These are phyloP conservation scores for Clonostachys rosea DNA, from an alignment of 2,329 filamentous ascomycete species.

Conservation along the genomic window DNA sequence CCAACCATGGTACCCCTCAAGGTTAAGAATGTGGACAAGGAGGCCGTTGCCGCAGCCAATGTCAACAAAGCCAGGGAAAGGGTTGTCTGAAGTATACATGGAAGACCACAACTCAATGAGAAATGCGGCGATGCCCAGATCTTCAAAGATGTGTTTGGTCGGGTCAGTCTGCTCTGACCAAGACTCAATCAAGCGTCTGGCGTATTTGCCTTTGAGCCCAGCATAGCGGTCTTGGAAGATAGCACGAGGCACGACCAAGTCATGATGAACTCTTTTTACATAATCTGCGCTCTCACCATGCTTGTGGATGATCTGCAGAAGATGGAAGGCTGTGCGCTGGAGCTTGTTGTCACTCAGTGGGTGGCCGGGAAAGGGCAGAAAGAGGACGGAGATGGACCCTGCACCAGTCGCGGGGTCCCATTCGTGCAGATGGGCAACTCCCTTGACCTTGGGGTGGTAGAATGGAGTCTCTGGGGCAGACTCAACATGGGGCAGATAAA, in stretches of 20 bases:
- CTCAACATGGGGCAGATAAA: constrained; percentile 73
- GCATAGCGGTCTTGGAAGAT: constrained; percentile 79
- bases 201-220: constrained; percentile 74
- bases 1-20: constrained; percentile 80
- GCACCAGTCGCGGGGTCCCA: constrained; percentile 38
- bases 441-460: constrained; percentile 77
- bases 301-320: constrained; percentile 67
- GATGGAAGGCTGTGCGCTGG: constrained; percentile 61
- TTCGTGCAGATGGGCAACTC: constrained; percentile 72
- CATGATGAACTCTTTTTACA: constrained; percentile 78
- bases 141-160: constrained; percentile 91
- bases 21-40: constrained; percentile 74
- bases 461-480: constrained; percentile 66
- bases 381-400: constrained; percentile 56
- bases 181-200: constrained; percentile 59
- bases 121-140: constrained; percentile 86
- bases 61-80: constrained; percentile 88
- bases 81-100: constrained; percentile 58
- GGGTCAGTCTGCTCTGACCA: constrained; percentile 91
- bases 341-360: constrained; percentile 39
- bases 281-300: constrained; percentile 71
- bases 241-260: constrained; percentile 72
- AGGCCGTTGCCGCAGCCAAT: constrained; percentile 95
- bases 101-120: constrained; percentile 85
- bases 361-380: constrained; percentile 41